Conservation (phyloP, 352 stramenopile species). For the Halophytophthora polymorphica region DNA sequence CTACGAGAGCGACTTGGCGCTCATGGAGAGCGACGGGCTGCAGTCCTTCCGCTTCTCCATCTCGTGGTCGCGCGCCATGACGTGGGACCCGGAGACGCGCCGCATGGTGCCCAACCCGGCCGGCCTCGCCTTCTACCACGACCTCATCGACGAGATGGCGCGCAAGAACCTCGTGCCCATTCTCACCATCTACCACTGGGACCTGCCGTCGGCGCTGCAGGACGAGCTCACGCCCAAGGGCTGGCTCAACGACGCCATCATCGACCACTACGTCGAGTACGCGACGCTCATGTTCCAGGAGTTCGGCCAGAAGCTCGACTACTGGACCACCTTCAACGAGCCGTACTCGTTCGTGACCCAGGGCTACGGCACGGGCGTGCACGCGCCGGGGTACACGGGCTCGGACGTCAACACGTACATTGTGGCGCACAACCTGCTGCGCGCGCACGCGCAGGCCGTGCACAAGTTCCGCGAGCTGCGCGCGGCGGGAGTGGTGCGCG, state of each 20-base stretch:
- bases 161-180: slow-evolving; percentile 78
- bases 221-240: slow-evolving; percentile 57
- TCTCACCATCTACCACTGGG: slow-evolving; percentile 94
- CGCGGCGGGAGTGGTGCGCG: slow-evolving; percentile 11
- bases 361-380: slow-evolving; percentile 54
- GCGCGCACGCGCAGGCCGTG: slow-evolving; percentile 85
- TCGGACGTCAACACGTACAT: slow-evolving; percentile 40
- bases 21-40: slow-evolving; percentile 90
- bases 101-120: slow-evolving; percentile 69
- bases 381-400: slow-evolving; percentile 31
- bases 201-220: slow-evolving; percentile 86
- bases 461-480: slow-evolving; percentile 68
- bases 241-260: slow-evolving; percentile 44
- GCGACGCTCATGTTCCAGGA: slow-evolving; percentile 83
- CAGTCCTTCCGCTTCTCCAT: slow-evolving; percentile 94
- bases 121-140: slow-evolving; percentile 91
- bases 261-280: slow-evolving; percentile 78
- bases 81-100: slow-evolving; percentile 45
- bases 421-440: slow-evolving; percentile 84
- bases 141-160: slow-evolving; percentile 84
- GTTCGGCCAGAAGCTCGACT: slow-evolving; percentile 90
- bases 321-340: slow-evolving; percentile 96
- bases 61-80: slow-evolving; percentile 89
- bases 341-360: slow-evolving; percentile 58
- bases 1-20: slow-evolving; percentile 86